Evolutionary conservation across 352 stramenopile species (phyloP), one percentile per base, ranked within the genome.

Genomic region (Phytophthora quininea): DNA sequence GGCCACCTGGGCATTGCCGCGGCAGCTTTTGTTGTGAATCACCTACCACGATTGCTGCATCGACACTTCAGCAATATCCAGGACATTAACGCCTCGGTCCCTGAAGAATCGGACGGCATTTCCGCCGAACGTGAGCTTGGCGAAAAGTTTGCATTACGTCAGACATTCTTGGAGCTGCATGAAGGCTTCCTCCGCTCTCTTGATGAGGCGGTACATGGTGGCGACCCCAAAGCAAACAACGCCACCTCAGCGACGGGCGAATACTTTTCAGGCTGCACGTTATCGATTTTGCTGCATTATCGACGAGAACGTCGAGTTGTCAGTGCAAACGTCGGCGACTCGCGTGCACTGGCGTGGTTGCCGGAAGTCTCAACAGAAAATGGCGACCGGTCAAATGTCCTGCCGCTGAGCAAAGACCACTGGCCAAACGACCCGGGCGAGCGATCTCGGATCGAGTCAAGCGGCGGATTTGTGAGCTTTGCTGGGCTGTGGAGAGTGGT

Each of bases 1-100:
- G 97, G 97, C 1, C 97, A 99, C 67, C 82, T 95, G 53, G 96
- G 96, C 14, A 97, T 90, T 53, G 64, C 90, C 12, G 95, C 95
- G 11, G 93, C 91, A 1, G 86, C 89, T 43, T 99, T 90, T 64
- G 89, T 92, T 9, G 56, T 78, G 3, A 51, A 79, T 11, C 73
- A 89, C 30, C 51, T 92, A 3, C 62, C 77, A 31, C 56, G 57
- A 3, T 51, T 74, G 15, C 49, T 90, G 45, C 77, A 54, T 10
- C 53, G 38, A 0, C 73, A 86, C 45, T 77, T 86, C 15, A 63
- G 62, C 53, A 64, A 58, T 19, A 45, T 31, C 14, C 64, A 51
- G 9, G 38, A 50, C 15, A 24, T 24, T 24, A 24, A 24, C 19
- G 15, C 50, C 54, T 52, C 33, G 32, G 43, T 31, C 48, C 19